Conservation (phyloP, 108 stramenopile species). For the Cylindrotheca closterium region DNA sequence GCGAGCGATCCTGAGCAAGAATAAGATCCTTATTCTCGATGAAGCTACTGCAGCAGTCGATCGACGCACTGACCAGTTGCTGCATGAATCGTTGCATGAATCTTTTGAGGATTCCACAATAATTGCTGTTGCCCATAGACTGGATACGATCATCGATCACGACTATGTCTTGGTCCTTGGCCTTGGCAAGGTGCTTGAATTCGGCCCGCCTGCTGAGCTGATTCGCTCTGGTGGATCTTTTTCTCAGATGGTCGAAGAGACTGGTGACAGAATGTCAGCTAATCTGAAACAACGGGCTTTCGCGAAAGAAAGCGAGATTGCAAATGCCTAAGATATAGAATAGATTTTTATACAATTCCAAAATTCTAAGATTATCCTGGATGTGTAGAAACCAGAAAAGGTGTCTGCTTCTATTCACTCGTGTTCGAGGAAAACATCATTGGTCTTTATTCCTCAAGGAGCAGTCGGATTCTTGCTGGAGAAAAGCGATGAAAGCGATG, state of each 20-base stretch:
- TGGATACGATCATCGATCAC: slow-evolving; percentile 91
- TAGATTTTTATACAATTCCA: no score
- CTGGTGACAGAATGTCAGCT: slow-evolving; percentile 33
- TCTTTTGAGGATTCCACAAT: slow-evolving; percentile 82
- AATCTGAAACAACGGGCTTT: slow-evolving; percentile 34
- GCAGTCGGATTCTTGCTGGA: no score
- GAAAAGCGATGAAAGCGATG: no score
- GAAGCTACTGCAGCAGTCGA: slow-evolving; percentile 93
- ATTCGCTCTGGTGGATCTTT: slow-evolving; percentile 54
- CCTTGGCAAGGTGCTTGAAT: slow-evolving; percentile 85
- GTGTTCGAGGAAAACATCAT: no score
- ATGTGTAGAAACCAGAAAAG: no score
- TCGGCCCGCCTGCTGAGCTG: slow-evolving; percentile 84
- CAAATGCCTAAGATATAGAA: no score
- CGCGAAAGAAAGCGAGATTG: neutral
- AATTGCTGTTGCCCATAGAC: slow-evolving; percentile 92
- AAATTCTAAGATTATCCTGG: no score
- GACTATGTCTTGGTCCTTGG: slow-evolving; percentile 90
- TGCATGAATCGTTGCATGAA: slow-evolving; percentile 78
- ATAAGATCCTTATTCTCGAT: slow-evolving; percentile 83
- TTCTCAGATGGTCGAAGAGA: slow-evolving; percentile 44
- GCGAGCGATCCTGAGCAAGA: slow-evolving; percentile 81
- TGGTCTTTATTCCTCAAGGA: no score
- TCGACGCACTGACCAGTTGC: slow-evolving; percentile 70
- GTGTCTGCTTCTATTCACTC: no score